These are phyloP conservation scores for Cnidoscolus chayamansa DNA, from an alignment of 441 rosid genomes.

Conservation along the genomic window DNA sequence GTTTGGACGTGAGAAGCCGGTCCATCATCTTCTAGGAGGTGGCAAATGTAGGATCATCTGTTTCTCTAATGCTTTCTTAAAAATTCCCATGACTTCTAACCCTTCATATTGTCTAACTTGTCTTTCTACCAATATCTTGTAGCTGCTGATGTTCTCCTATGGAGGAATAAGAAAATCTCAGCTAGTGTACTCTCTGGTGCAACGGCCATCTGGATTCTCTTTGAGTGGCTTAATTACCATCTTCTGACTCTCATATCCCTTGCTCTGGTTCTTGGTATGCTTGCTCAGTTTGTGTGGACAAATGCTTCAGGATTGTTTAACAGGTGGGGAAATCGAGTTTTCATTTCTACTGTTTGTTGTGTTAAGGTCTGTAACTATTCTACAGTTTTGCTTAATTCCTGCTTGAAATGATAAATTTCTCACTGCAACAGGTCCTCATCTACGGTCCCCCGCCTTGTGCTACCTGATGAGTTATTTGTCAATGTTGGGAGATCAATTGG, in stretches of 20 bases:
- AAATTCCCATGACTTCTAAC: background rate
- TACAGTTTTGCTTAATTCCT: background rate
- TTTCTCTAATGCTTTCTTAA: constrained; percentile 9
- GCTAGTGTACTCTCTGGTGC: constrained; percentile 68
- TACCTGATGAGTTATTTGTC: constrained; percentile 70
- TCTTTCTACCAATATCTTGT: constrained; percentile 17
- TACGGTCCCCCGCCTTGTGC: constrained; percentile 65
- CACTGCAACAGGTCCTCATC: constrained; percentile 52
- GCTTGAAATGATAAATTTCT: constrained; percentile 5
- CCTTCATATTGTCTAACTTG: constrained; percentile 10
- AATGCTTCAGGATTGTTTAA: constrained; percentile 67
- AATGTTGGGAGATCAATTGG: constrained; percentile 60
- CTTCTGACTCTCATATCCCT: constrained; percentile 62
- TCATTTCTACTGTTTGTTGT: constrained; percentile 7
- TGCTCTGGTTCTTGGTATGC: constrained; percentile 71
- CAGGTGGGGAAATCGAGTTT: constrained; percentile 39
- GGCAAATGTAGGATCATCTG: constrained; percentile 57
- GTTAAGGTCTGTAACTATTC: background rate
- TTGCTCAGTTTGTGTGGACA: constrained; percentile 75
- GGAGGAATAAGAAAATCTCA: constrained; percentile 99
- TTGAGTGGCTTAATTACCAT: constrained; percentile 94
- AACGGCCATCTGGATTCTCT: constrained; percentile 82
- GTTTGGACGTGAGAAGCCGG: constrained; percentile 77
- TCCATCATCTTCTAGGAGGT: constrained; percentile 78
- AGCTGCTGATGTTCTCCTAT: constrained; percentile 99